phyloP scores from a whole-genome alignment of 495 filamentous ascomycete species.

The Aspergillus saccharolyticus region DNA sequence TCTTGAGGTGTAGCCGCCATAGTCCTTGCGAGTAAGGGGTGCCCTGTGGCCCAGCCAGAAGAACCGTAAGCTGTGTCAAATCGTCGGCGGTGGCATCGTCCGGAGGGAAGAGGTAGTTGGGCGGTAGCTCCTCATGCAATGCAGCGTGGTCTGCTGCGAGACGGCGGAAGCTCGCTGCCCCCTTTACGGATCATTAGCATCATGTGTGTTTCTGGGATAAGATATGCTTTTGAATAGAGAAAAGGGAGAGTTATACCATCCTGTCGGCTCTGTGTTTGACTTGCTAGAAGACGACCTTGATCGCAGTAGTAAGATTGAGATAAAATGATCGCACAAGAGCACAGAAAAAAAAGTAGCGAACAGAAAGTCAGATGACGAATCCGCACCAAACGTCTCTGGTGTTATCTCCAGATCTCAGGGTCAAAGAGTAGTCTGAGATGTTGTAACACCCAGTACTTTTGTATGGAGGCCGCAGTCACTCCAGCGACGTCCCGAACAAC shows the following conservation, averaged over 20 bases:
- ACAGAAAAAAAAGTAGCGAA: not conserved
- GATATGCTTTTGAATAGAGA: not conserved
- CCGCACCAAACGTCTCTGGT: not conserved
- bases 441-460: not conserved
- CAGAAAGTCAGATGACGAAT: not conserved
- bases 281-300: not conserved
- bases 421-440: not conserved
- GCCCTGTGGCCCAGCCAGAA: slow-evolving; percentile 58
- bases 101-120: slow-evolving; percentile 60
- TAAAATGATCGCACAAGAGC: not conserved
- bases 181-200: slow-evolving; percentile 16
- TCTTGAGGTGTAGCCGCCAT: slow-evolving; percentile 58
- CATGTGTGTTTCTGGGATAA: not conserved
- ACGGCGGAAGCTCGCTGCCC: slow-evolving; percentile 50
- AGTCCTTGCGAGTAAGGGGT: slow-evolving; percentile 59
- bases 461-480: not conserved
- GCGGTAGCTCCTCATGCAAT: slow-evolving; percentile 56
- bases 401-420: not conserved
- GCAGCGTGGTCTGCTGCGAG: slow-evolving; percentile 61
- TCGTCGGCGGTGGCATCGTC: slow-evolving; percentile 45
- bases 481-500: slow-evolving; percentile 6
- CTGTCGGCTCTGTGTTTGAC: not conserved
- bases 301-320: not conserved
- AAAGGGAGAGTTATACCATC: too few relatives aligned
- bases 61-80: slow-evolving; percentile 53